Base-by-base conservation (phyloP, 1,284 basidiomycete genomes). In the Cutaneotrichosporon cutaneum region DNA sequence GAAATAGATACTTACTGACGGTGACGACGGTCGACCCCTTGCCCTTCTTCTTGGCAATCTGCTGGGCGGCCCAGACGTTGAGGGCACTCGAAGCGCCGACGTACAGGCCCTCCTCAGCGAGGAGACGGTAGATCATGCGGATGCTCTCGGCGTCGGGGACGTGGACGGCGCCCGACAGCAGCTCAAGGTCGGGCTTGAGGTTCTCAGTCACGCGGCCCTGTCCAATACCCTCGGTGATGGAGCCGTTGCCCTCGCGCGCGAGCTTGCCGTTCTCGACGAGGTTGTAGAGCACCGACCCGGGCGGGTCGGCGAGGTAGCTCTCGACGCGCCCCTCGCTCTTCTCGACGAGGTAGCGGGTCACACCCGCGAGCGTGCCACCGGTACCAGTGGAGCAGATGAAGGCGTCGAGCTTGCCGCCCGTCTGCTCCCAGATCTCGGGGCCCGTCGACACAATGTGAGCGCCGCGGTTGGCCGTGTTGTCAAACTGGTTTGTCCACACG, bases 401-500 rank as follows among this genome's bases (percentile, higher is more conserved):
- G 18, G 86, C 95, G 76, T 97, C 91, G 11, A 98, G 68, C 33
- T 85, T 82, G 2, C 91, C 91, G 47, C 83, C 72, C 1, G 88
- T 94, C 80, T 98, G 95, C 58, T 87, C 86, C 93, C 94, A 97
- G 63, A 99, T 94, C 80, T 99, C 96, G 0, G 95, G 96, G 1
- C 94, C 95, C 4, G 95, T 99, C 10, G 92, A 87, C 58, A 85
- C 78, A 77, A 96, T 95, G 78, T 99, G 95, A 18, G 89, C 89
- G 42, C 88, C 79, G 16, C 95, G 87, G 77, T 99, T 99, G 16
- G 91, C 90, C 11, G 83, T 86, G 80, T 97, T 97, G 81, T 98
- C 94, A 76, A 98, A 98, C 80, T 99, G 95, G 82, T 99, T 89
- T n/a, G 94, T 98, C 95, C 96, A 99, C 62, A 98, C 87, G 22